Evolutionary conservation across 2,329 filamentous ascomycete species (phyloP).

Genomic region (Samsoniella hepiali): DNA sequence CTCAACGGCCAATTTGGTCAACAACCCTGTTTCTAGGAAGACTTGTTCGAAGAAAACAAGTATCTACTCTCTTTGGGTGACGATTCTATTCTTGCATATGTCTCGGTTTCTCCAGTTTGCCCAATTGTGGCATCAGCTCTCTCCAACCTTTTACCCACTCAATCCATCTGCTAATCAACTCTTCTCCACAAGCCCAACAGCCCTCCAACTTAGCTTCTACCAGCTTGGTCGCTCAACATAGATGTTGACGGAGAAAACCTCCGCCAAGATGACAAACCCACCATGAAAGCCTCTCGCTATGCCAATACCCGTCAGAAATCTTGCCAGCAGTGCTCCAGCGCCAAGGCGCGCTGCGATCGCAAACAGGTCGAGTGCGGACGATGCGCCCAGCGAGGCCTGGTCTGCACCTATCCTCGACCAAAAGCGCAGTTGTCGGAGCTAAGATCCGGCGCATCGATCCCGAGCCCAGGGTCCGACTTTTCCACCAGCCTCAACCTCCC

Average conservation of each 20-base stretch:
- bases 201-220: no score
- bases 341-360: conserved; percentile 13
- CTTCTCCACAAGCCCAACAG: no score
- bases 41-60: no score
- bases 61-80: no score
- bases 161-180: no score
- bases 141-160: no score
- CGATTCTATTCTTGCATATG: no score
- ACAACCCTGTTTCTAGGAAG: no score
- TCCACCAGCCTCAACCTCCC: neutral
- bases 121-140: no score
- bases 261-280: neutral
- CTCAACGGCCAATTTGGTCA: no score
- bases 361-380: neutral
- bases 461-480: neutral
- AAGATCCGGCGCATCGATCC: neutral
- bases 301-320: conserved; percentile 10
- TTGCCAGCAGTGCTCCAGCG: conserved; percentile 7
- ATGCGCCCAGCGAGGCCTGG: neutral
- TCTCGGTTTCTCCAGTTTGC: no score
- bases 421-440: neutral
- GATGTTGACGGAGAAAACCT: neutral
- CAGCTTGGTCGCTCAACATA: no score
- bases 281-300: conserved; percentile 11
- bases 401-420: neutral